Evolutionary conservation across 208 protist species (phyloP).

Genomic region (Leishmania lainsoni): DNA sequence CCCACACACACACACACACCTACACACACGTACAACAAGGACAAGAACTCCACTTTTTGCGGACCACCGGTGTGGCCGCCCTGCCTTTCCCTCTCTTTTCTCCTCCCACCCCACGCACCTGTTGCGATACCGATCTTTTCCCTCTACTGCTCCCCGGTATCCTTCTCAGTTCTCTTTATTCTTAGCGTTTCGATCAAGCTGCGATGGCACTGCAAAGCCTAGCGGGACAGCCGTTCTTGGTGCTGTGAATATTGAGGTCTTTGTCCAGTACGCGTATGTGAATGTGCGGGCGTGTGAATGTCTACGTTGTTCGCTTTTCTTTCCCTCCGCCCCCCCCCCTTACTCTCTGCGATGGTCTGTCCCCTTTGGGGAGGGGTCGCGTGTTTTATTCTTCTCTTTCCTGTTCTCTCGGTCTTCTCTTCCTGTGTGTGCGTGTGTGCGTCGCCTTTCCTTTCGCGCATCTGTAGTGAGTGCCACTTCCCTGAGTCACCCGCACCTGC

Average conservation of each 20-base stretch:
- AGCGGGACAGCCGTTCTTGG: not conserved
- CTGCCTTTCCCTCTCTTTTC: not conserved
- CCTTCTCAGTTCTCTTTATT: not conserved
- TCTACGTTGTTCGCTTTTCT: not conserved
- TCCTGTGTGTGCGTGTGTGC: not conserved
- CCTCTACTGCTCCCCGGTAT: not conserved
- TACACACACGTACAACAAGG: not conserved
- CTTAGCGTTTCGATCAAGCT: not conserved
- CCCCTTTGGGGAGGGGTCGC: not conserved
- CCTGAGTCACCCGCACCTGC: not conserved
- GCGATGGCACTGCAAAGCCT: not conserved
- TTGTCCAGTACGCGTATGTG: not conserved
- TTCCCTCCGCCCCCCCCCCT: not conserved
- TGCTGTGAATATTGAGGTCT: not conserved
- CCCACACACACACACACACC: constrained; percentile 11
- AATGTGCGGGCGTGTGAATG: not conserved
- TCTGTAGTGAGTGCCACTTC: not conserved
- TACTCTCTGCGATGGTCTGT: not conserved
- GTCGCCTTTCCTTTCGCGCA: not conserved
- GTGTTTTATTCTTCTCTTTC: not conserved
- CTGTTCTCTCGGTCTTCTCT: not conserved
- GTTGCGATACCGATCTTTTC: not conserved
- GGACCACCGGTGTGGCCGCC: not conserved
- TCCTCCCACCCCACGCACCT: not conserved
- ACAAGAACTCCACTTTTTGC: not conserved